Evolutionary conservation across 164 flowering plant genomes (phyloP), one percentile per base, ranked within the genome.

Genomic region (Hamamelis virginiana): DNA sequence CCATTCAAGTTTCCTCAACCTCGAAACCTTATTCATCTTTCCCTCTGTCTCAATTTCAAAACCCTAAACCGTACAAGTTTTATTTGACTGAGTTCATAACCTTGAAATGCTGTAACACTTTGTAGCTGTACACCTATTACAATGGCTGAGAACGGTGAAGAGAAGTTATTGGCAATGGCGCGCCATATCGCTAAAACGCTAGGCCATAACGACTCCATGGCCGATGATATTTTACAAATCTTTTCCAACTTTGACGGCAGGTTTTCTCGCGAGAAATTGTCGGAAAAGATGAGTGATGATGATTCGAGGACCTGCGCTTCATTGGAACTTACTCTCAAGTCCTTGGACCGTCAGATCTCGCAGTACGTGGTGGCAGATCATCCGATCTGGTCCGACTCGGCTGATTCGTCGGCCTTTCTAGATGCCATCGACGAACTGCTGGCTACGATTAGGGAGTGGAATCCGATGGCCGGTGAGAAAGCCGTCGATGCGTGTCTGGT

Each of bases 101-200:
- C n/a, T n/a, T n/a, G n/a, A n/a, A n/a, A n/a, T n/a, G n/a, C n/a
- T 69, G 48, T n/a, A 10, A 16, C 9, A 25, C 38, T 26, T n/a
- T n/a, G n/a, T n/a, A n/a, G n/a, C n/a, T n/a, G n/a, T n/a, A n/a
- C n/a, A n/a, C n/a, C n/a, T n/a, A n/a, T n/a, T 21, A 4, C 53
- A 23, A 82, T 82, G 87, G 85, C 80, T 13, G 87, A 88, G 51
- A 85, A 85, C 74, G 97, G 97, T 3, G 98, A 94, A 68, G 97
- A 91, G 75, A 92, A 91, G 78, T 72, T 90, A 4, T 70, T 92
- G 2, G 98, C 97, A 1, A 85, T 92, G 14, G 98, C 98, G 6
- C 82, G 97, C 9, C 97, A 94, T 84, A 92, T 94, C 14, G 98
- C 97, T 11, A 92, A 89, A 67, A 88, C 97, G 0, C 87, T 94